Percentiles rank a stretch among this genome's conserved stretches.
phyloP scores from a whole-genome alignment of 1,139 yeast genomes.

The Pichia sp. region DNA sequence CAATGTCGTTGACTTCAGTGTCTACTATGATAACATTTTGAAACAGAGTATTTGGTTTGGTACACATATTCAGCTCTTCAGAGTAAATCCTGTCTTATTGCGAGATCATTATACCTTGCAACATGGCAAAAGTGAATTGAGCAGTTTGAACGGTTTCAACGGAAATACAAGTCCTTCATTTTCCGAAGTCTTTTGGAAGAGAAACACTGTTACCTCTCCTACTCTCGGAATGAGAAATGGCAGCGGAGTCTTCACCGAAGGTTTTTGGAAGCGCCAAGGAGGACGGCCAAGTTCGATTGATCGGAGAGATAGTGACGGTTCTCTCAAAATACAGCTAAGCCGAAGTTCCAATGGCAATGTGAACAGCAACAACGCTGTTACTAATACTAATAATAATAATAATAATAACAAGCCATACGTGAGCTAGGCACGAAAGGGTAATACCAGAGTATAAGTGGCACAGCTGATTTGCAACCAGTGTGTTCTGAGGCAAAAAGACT shows the following conservation, averaged over 20 bases:
- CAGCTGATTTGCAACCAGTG: too few relatives aligned
- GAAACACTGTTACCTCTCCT: slow-evolving; percentile 12
- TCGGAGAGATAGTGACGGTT: slow-evolving; percentile 18
- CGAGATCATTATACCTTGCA: slow-evolving; percentile 17
- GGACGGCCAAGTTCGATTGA: slow-evolving; percentile 15
- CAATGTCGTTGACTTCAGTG: slow-evolving; percentile 8
- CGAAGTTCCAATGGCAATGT: neutral
- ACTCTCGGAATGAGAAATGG: slow-evolving; percentile 12
- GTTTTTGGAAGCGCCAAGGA: slow-evolving; percentile 22
- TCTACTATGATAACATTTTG: slow-evolving; percentile 33
- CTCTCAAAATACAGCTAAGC: slow-evolving; percentile 14
- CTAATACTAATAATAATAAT: neutral
- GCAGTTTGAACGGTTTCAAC: neutral
- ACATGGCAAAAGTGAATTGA: slow-evolving; percentile 13
- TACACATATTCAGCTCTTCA: slow-evolving; percentile 59
- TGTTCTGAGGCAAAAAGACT: neutral
- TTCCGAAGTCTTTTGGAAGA: slow-evolving; percentile 11
- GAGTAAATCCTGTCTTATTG: slow-evolving; percentile 30
- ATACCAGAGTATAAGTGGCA: neutral
- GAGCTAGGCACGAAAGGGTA: neutral
- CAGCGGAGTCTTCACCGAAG: slow-evolving; percentile 19
- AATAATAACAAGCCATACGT: neutral
- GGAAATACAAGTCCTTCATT: slow-evolving; percentile 2
- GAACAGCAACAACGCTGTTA: neutral
- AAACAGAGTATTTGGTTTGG: slow-evolving; percentile 55